Evolutionary conservation across 345 rosid species (phyloP).

Genomic region (Psidium guajava): DNA sequence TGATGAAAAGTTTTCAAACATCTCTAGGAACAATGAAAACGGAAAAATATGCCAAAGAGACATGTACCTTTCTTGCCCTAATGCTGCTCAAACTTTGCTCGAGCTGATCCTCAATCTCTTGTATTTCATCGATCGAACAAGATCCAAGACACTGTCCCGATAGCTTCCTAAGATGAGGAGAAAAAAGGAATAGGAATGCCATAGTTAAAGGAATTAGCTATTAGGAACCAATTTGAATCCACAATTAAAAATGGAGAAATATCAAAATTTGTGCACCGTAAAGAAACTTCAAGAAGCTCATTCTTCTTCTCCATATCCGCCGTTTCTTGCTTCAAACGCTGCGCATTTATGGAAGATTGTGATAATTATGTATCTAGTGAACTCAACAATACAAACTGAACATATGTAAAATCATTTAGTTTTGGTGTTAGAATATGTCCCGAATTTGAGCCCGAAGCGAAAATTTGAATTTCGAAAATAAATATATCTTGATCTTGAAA

Average conservation of each 20-base stretch:
- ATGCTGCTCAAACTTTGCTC: conserved; percentile 34
- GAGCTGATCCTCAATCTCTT: conserved; percentile 23
- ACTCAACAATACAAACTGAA: not conserved
- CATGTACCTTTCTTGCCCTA: conserved; percentile 50
- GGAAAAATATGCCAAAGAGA: not conserved
- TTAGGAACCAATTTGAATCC: not conserved
- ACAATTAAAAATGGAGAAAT: not conserved
- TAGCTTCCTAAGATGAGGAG: conserved; percentile 21
- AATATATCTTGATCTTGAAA: too few species aligned
- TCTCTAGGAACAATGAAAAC: not conserved
- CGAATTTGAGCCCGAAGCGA: too few species aligned
- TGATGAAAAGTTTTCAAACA: not conserved
- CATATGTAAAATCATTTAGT: not conserved
- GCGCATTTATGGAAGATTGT: conserved; percentile 1
- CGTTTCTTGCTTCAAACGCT: conserved; percentile 33
- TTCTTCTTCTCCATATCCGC: conserved; percentile 27
- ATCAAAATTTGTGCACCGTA: conserved; percentile 21
- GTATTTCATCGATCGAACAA: conserved; percentile 32
- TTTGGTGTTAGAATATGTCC: too few species aligned
- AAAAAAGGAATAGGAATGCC: not conserved
- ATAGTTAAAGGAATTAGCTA: not conserved
- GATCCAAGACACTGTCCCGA: conserved; percentile 33
- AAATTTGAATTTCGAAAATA: too few species aligned
- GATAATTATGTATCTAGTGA: not conserved
- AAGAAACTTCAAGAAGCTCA: conserved; percentile 35